These are phyloP conservation scores for Trametes gibbosa DNA, from an alignment of 768 basidiomycete genomes.

Conservation along the genomic window DNA sequence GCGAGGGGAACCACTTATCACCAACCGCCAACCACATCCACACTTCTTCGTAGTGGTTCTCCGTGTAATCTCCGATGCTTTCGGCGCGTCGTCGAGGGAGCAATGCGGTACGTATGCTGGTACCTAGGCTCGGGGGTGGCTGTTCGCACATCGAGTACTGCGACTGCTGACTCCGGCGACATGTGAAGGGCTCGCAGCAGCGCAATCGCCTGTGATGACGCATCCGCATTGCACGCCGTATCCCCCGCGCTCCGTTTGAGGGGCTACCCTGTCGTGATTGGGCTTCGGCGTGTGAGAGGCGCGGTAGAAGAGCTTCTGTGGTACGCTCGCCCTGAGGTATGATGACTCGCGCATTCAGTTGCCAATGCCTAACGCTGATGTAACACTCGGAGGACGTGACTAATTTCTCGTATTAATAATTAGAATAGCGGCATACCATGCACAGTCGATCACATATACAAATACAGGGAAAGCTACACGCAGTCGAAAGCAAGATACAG, in stretches of 20 bases:
- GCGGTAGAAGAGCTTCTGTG: not conserved
- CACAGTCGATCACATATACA: too few species aligned
- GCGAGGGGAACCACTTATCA: not conserved
- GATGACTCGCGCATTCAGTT: not conserved
- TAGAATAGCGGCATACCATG: not conserved
- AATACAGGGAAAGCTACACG: too few species aligned
- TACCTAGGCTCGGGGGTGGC: not conserved
- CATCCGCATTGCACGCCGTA: not conserved
- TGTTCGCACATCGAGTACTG: not conserved
- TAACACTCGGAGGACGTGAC: not conserved
- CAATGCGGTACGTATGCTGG: not conserved
- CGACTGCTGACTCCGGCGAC: not conserved
- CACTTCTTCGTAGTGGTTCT: not conserved
- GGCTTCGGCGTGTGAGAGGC: not conserved
- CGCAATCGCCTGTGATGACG: not conserved
- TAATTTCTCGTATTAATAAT: not conserved
- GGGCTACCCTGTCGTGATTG: not conserved
- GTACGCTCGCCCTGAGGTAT: too few species aligned
- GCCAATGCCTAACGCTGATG: not conserved
- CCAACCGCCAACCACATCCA: too few species aligned
- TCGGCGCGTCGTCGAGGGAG: not conserved
- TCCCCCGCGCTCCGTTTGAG: too few species aligned
- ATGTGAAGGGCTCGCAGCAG: not conserved
- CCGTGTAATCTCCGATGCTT: slow-evolving; percentile 5
- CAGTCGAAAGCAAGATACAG: not conserved